Base-by-base conservation (phyloP, 169 alveolate species). In the Blepharisma undulans region DNA sequence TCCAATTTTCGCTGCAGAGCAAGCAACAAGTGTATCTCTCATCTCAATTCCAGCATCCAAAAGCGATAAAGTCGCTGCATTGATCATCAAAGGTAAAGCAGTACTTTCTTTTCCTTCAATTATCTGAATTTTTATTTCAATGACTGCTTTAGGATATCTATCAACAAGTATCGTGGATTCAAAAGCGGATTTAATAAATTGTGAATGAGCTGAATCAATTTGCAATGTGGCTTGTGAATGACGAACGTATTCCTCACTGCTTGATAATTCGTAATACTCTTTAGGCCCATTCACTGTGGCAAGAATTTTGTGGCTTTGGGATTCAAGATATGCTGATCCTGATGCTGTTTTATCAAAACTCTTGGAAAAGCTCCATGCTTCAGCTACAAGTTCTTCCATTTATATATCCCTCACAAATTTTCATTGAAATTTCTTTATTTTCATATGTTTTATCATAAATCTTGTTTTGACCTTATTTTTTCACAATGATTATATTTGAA, bases 31-130 rank as follows among this genome's bases (percentile, higher is more conserved):
- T 6, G 84, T 86, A 34, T 86, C 91, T 86, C 84, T 60, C 29
- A 86, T 86, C 34, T 72, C 84, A 86, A 86, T 72, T 7, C 91
- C 91, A 66, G 91, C 25, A 27, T 86, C 91, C 14, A 86, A 22
- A 29, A 86, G 29, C 0, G 91, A 86, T 3, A 86, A 21, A 32
- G 72, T 71, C 32, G 66, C 91, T 29, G 91, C 91, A 72, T 86
- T 86, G 5, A 86, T 72, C n/a, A 86, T 60, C 61, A 25, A 32
- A 7, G 22, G 72, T 19, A 86, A 32, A 32, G 66, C 29, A 36
- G 72, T 59, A 16, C 27, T n/a, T 84, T 84, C 79, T 22, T 32
- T n/a, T 29, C 91, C 91, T 27, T 22, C 22, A 66, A 86, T 29
- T 19, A 72, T 29, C 61, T 86, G 80, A 19, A 86, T 36, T 60